These are phyloP conservation scores for Podila epigama DNA, from an alignment of 192 early-diverging fungal species.

Conservation along the genomic window DNA sequence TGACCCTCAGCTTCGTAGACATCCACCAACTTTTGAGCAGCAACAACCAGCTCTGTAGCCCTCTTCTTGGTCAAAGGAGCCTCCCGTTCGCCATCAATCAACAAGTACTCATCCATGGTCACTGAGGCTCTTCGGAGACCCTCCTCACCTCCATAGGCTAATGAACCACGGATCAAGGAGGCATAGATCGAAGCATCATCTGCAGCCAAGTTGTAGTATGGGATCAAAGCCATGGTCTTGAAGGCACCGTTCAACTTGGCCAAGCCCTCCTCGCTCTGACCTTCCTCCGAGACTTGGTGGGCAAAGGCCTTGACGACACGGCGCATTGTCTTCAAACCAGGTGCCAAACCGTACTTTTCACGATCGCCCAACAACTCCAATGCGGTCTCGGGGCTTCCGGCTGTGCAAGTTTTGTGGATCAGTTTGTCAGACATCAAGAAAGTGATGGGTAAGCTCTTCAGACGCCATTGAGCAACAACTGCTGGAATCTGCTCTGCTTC, in stretches of 20 bases:
- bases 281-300: constrained; percentile 12
- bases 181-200: constrained; percentile 41
- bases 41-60: constrained; percentile 32
- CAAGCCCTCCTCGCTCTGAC: constrained; percentile 17
- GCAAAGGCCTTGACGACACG: constrained; percentile 34
- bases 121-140: constrained; percentile 32
- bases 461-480: constrained; percentile 33
- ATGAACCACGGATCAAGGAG: constrained; percentile 32
- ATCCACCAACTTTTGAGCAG: constrained; percentile 19
- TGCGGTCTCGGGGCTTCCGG: constrained; percentile 26
- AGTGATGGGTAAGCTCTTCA: constrained; percentile 9
- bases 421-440: constrained; percentile 19
- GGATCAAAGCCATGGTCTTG: constrained; percentile 42
- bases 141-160: constrained; percentile 32
- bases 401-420: constrained; percentile 26
- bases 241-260: constrained; percentile 42
- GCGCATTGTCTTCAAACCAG: constrained; percentile 33
- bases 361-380: constrained; percentile 42
- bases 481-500: constrained; percentile 17
- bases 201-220: constrained; percentile 39
- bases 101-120: constrained; percentile 42
- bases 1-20: constrained; percentile 28
- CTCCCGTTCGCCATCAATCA: constrained; percentile 46
- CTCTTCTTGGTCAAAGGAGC: constrained; percentile 28
- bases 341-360: constrained; percentile 18